Base-by-base conservation (phyloP, 1,139 yeast species). In the Taiozyma sp. region DNA sequence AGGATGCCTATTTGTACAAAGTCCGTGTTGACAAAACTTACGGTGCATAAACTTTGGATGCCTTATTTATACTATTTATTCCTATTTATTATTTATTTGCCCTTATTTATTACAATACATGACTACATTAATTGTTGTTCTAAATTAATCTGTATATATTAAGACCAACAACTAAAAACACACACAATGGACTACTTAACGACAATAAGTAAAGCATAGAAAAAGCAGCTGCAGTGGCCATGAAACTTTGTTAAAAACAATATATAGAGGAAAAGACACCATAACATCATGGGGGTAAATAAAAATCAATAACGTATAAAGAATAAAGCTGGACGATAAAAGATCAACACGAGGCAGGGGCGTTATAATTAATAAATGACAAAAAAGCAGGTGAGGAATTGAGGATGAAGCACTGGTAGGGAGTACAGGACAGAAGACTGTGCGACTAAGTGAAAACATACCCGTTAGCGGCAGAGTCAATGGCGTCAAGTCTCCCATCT, bases 401-500 rank as follows among this genome's bases (percentile, higher is more conserved):
- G 41, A 22, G 19, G 13, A 35, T n/a, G 37, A 34, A 34, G 9
- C 30, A 28, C n/a, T 13, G n/a, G n/a, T 32, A 9, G 19, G 19
- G 9, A 32, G 9, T 32, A 14, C 8, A 37, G 13, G 22, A 6
- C 16, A 39, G 19, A 14, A 9, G 8, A 14, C 40, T 30, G 40
- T 10, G 40, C 6, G 10, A 8, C 53, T 47, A 60, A 32, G 57
- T 55, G 47, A 60, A 61, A 34, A 59, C 50, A 44, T 52, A 73
- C 4, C 77, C 76, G 48, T 73, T 65, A 6, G 76, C 63, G 48
- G 68, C 73, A 26, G 75, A 67, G 48, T 75, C 79, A 56, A 75
- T 66, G n/a, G 78, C 62, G 57, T 75, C 79, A 43, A 74, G 60
- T 48, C 78, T 71, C 10, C 78, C 79, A 53, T 75, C 78, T 47